Conservation (phyloP, 78 protist genomes). For the Bigelowiella natans region DNA sequence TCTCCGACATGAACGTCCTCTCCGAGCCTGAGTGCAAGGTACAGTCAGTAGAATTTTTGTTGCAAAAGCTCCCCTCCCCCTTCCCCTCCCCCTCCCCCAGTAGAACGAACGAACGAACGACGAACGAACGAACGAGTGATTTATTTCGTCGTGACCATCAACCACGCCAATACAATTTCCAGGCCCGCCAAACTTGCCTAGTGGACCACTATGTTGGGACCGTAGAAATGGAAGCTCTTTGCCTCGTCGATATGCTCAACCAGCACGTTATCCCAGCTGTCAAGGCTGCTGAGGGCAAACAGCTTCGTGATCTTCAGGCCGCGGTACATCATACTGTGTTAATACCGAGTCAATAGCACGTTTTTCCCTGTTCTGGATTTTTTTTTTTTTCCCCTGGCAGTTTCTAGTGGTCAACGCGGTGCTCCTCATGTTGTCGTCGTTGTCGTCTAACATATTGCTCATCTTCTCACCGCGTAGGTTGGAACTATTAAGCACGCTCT, state of each 20-base stretch:
- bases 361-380: no score
- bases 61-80: no score
- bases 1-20: conserved; percentile 39
- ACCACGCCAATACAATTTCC: no score
- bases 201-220: conserved; percentile 45
- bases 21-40: conserved; percentile 41
- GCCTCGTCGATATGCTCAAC: conserved; percentile 47
- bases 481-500: background rate
- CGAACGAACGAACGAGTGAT: no score
- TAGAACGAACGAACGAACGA: no score
- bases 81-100: no score
- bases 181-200: conserved; percentile 38
- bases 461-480: background rate
- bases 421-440: conserved; percentile 6
- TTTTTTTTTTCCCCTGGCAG: background rate
- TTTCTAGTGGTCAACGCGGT: background rate
- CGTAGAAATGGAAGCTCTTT: conserved; percentile 60
- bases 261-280: conserved; percentile 27
- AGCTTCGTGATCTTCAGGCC: background rate
- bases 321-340: no score
- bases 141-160: no score
- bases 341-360: no score
- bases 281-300: background rate
- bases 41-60: no score
- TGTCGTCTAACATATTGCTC: background rate